These are phyloP conservation scores for Erigeron philadelphicus DNA, from an alignment of 140 eudicot genomes.

Conservation along the genomic window DNA sequence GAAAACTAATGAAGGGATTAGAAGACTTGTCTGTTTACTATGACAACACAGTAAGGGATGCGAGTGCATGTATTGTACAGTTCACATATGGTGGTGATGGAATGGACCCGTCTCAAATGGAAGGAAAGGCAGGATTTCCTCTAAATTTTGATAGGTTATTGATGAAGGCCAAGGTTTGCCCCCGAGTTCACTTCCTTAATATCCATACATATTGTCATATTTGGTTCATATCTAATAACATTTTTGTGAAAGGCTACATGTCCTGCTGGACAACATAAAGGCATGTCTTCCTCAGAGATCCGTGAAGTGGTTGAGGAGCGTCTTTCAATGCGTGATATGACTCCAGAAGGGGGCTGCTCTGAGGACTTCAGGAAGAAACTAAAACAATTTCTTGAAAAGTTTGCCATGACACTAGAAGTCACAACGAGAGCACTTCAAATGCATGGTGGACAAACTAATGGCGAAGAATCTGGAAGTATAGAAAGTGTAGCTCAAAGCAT, in stretches of 20 bases:
- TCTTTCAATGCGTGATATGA: constrained; percentile 47
- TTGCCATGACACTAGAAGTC: constrained; percentile 27
- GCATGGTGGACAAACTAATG: constrained; percentile 31
- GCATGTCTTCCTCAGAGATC: constrained; percentile 56
- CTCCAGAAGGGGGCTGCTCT: constrained; percentile 64
- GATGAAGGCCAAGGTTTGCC: constrained; percentile 71
- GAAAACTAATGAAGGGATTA: constrained; percentile 81
- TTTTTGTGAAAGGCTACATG: constrained; percentile 73
- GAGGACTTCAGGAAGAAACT: constrained; percentile 48
- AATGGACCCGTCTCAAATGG: constrained; percentile 95
- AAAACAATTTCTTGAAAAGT: constrained; percentile 38
- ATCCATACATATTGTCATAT: constrained; percentile 2
- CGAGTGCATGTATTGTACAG: constrained; percentile 80
- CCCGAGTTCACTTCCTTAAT: constrained; percentile 9
- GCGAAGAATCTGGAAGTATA: constrained; percentile 28
- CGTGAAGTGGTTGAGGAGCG: constrained; percentile 37
- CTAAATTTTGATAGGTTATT: constrained; percentile 70
- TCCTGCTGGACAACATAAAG: constrained; percentile 50
- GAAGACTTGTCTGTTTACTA: constrained; percentile 79
- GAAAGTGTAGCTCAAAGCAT: constrained; percentile 59
- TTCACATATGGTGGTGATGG: constrained; percentile 90
- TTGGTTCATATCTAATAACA: constrained; percentile 5
- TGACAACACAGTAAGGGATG: constrained; percentile 82
- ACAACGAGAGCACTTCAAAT: constrained; percentile 37
- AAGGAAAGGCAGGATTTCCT: constrained; percentile 75